Evolutionary conservation across 495 filamentous ascomycete genomes (phyloP).

Genomic region (Podospora anserina): DNA sequence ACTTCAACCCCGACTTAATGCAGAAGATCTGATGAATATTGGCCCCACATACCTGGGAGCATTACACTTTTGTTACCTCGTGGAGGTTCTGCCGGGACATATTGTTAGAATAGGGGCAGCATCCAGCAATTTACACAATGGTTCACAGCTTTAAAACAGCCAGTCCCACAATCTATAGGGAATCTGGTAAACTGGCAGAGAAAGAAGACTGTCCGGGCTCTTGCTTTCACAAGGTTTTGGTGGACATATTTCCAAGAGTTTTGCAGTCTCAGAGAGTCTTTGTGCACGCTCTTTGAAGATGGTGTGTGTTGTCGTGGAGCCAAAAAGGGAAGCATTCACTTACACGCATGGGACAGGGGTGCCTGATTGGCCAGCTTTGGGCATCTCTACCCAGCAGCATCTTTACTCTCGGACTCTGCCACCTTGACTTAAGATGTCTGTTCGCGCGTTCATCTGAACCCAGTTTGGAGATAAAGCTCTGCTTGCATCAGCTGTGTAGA

Average conservation of each 20-base stretch:
- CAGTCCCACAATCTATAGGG: background rate
- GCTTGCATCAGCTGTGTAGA: background rate
- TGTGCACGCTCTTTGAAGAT: background rate
- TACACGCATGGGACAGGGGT: background rate
- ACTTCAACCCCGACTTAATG: background rate
- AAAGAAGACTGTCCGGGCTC: too few species aligned
- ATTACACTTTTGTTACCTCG: background rate
- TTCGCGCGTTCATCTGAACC: constrained; percentile 4
- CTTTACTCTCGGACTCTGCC: background rate
- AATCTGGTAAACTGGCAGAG: background rate
- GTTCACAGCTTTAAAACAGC: background rate
- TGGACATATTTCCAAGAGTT: too few species aligned
- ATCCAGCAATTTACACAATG: background rate
- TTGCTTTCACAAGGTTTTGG: too few species aligned
- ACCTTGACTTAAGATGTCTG: background rate
- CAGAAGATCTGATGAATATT: background rate
- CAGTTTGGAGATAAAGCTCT: background rate
- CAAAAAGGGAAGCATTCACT: constrained; percentile 7
- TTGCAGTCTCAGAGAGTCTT: background rate
- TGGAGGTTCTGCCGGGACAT: background rate
- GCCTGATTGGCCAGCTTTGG: constrained; percentile 3
- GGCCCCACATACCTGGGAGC: background rate
- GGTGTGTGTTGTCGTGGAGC: background rate
- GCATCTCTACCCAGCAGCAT: background rate
- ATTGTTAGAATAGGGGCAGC: background rate